Base-by-base conservation (phyloP, 1,284 basidiomycete genomes). In the Malassezia vespertilionis region DNA sequence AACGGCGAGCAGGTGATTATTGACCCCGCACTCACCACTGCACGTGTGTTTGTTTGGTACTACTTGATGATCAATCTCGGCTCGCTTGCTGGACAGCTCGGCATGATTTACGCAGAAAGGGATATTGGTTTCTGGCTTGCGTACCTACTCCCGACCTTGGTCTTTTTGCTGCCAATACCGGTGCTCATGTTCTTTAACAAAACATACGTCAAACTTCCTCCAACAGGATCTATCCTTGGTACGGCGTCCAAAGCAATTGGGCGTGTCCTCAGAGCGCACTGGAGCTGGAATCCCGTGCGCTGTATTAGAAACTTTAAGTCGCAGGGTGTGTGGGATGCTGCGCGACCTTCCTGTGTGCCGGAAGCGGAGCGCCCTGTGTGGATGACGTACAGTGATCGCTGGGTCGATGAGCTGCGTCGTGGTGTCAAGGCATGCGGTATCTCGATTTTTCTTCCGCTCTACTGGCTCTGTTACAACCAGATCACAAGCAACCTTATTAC, bases 351-450 rank as follows among this genome's bases (percentile, higher is more conserved):
- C n/a, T 60, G 69, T 44, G 64, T 72, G 40, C 33, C 55, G 20
- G 66, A 56, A 11, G 41, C 52, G 17, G 53, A 63, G 39, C 62
- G 61, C 33, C 73, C 72, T 1, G 14, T 42, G 8, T 76, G 71
- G 74, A 73, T 74, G 64, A 73, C 63, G 6, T 76, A 71, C 64
- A 75, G 76, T 58, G 75, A 76, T 56, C 53, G 61, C 37, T 76
- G 75, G 80, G 84, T 90, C 12, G 83, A 86, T 44, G 86, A 90
- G 67, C 80, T 89, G 40, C 76, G 77, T 46, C 78, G 85, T 60
- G 85, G 83, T 2, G 72, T 87, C 72, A 85, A 84, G 71, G 87
- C 87, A 8, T 90, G 86, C 72, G 72, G 74, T 33, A 85, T 90
- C 46, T 89, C 90, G 73, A 65, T 76, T 35, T 86, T 82, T 78